These are phyloP conservation scores for Solanum chilense DNA, from an alignment of 257 asterid species.

Conservation along the genomic window DNA sequence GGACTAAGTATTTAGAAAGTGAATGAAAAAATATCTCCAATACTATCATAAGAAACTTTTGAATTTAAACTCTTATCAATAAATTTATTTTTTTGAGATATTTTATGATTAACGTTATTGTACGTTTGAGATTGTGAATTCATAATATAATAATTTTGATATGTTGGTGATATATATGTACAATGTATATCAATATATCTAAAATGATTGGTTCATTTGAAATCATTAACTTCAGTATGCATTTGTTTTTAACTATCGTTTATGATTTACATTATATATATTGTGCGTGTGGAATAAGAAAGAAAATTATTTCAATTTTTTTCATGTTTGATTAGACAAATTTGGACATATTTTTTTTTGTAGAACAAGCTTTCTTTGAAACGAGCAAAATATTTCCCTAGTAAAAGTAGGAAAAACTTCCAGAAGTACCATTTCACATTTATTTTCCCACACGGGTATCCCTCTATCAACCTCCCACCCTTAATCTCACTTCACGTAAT, in stretches of 20 bases:
- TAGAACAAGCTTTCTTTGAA: not conserved
- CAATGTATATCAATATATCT: not conserved
- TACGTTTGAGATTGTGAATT: not conserved
- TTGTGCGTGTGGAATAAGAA: no score
- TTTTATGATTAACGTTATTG: not conserved
- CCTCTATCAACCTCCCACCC: no score
- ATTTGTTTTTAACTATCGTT: not conserved
- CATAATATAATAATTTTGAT: not conserved
- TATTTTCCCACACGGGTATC: no score
- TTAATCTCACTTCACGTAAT: no score
- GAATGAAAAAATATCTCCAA: not conserved
- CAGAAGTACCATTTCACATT: not conserved
- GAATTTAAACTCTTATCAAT: not conserved
- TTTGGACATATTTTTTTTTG: not conserved
- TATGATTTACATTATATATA: not conserved
- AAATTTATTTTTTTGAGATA: no score
- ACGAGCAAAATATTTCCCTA: not conserved
- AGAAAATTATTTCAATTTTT: no score
- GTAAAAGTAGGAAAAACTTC: not conserved
- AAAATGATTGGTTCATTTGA: not conserved
- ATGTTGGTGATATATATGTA: not conserved
- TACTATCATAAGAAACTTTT: not conserved
- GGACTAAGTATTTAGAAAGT: not conserved
- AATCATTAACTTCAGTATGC: not conserved
- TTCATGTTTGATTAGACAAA: not conserved